Evolutionary conservation across 768 basidiomycete genomes (phyloP), one percentile per base, ranked within the genome.

Genomic region (Hortiboletus flavorubellus): DNA sequence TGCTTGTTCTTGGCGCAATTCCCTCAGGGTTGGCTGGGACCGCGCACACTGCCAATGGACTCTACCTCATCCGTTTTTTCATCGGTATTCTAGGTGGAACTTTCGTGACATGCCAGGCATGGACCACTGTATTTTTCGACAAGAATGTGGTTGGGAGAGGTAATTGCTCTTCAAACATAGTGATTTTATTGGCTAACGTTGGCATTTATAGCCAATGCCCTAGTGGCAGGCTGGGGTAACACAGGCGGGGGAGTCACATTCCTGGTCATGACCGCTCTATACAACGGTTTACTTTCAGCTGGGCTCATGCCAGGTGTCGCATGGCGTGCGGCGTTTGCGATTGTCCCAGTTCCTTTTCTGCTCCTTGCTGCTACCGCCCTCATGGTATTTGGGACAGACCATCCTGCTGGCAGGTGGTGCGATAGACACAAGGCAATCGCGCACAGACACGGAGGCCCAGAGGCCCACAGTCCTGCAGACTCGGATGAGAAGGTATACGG

Each of bases 71-170:
- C 34, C 75, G 84, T 0, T 84, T 84, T 64, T 82, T 85, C 64
- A 82, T 84, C 46, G 81, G 83, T 11, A 79, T 85, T 43, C 72
- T 84, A 3, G 84, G 84, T 8, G 84, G 71, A 0, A 80, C 82
- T 1, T 85, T 86, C 54, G 81, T 86, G 1, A 76, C 83, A 5
- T 83, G 82, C 56, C 79, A 83, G 51, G 78, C 79, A 4, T 83
- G 84, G 81, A 82, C 83, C 9, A 82, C 84, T 0, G 70, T 69
- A 4, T 84, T 85, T 68, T 86, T 81, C 64, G 81, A 84, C 64
- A 83, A 78, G 43, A 66, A 67, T 44, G 63, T 74, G 34, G 78
- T 79, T 16, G 78, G 78, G 5, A 68, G 67, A 1, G 69, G 68
- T 70, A 34, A 58, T 15, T 44, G 2, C 14, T 40, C 31, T 37